phyloP scores from a whole-genome alignment of 2,329 filamentous ascomycete genomes.

The Akanthomyces dipterigenus region DNA sequence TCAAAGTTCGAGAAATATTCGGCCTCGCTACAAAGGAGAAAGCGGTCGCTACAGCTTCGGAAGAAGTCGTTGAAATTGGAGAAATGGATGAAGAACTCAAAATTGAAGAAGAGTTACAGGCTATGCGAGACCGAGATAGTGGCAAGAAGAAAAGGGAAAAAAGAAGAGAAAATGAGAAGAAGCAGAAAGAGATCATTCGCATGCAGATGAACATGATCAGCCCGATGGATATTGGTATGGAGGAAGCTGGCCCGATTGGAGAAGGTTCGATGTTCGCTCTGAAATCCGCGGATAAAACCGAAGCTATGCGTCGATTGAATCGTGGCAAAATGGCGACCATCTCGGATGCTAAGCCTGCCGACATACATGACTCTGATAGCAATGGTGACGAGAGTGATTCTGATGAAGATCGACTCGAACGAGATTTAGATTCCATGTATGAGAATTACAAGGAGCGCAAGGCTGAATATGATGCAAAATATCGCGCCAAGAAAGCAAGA shows the following conservation, averaged over 20 bases:
- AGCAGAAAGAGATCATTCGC: conserved; percentile 88
- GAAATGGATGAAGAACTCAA: conserved; percentile 91
- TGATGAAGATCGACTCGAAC: conserved; percentile 75
- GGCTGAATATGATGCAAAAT: conserved; percentile 76
- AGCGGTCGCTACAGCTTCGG: conserved; percentile 35
- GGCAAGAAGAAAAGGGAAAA: conserved; percentile 75
- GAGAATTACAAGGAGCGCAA: conserved; percentile 75
- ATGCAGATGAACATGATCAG: conserved; percentile 97
- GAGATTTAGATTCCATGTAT: conserved; percentile 83
- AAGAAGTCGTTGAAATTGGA: conserved; percentile 75
- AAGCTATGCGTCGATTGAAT: conserved; percentile 52
- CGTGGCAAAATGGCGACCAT: conserved; percentile 73
- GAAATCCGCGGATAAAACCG: conserved; percentile 71
- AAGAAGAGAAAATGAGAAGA: conserved; percentile 84
- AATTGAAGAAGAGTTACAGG: conserved; percentile 81
- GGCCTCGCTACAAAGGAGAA: conserved; percentile 74
- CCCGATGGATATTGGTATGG: conserved; percentile 91
- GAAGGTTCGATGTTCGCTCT: conserved; percentile 82
- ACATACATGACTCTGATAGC: conserved; percentile 35
- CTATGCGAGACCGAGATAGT: conserved; percentile 71
- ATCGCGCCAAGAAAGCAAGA: conserved; percentile 81
- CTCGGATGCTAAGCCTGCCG: conserved; percentile 45
- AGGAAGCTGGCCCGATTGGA: conserved; percentile 71
- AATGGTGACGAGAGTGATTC: conserved; percentile 64
- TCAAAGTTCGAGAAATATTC: conserved; percentile 85